Evolutionary conservation across 208 protist genomes (phyloP).

Genomic region (Porcisia deanei): DNA sequence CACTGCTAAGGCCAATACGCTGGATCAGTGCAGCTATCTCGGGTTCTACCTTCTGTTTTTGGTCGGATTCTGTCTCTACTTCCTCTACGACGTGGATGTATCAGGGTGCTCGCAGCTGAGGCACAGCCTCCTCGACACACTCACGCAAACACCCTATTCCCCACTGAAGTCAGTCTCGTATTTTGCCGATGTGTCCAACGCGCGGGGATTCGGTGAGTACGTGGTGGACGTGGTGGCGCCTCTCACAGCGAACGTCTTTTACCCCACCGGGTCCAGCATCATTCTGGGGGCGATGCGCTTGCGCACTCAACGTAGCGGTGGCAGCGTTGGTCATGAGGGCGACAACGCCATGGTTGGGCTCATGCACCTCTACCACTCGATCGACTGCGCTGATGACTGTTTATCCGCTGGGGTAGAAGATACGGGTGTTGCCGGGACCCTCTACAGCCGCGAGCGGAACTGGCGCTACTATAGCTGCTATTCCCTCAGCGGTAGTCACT

Average conservation of each 20-base stretch:
- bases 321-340: background rate
- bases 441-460: slow-evolving; percentile 14
- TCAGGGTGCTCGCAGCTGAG: slow-evolving; percentile 2
- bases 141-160: slow-evolving; percentile 15
- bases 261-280: slow-evolving; percentile 29
- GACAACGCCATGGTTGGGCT: background rate
- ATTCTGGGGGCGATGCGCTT: slow-evolving; percentile 35
- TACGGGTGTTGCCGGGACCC: slow-evolving; percentile 6
- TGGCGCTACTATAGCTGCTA: slow-evolving; percentile 40
- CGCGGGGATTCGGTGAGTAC: slow-evolving; percentile 37
- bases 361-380: slow-evolving; percentile 7
- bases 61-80: slow-evolving; percentile 38
- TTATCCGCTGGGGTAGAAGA: background rate
- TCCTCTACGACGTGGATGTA: slow-evolving; percentile 20
- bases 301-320: slow-evolving; percentile 35
- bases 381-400: slow-evolving; percentile 8
- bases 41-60: slow-evolving; percentile 27
- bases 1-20: slow-evolving; percentile 13
- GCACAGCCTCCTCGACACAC: slow-evolving; percentile 13
- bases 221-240: slow-evolving; percentile 32
- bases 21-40: slow-evolving; percentile 14
- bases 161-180: slow-evolving; percentile 15
- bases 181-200: slow-evolving; percentile 24
- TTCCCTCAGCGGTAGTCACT: slow-evolving; percentile 17
- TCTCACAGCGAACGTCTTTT: slow-evolving; percentile 16